Base-by-base conservation (phyloP, 129 eudicot genomes). In the Arctium minus region DNA sequence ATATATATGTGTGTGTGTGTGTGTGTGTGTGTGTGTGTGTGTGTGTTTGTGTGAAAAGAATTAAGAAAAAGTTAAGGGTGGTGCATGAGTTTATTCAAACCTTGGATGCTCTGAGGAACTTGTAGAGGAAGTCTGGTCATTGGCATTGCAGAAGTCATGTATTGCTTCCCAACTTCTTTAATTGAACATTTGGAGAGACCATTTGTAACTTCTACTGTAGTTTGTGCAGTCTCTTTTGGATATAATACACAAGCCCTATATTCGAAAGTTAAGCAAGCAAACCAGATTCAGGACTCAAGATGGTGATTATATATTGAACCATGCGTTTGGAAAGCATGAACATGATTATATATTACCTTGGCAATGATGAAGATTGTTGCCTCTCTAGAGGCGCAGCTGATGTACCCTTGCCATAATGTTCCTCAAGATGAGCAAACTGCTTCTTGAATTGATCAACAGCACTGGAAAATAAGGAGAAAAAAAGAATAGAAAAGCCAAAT, bases 391-490 rank as follows among this genome's bases (percentile, higher is more conserved):
- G 94, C 33, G 91, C 90, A 86, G 87, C 94, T 12, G 87, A 33
- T 64, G 92, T 91, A 67, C 97, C 97, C 56, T 95, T 95, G 74
- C 97, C 96, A 81, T 95, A 95, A 87, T 90, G 98, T 85, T 95
- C 98, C 88, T 95, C 98, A 60, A 95, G 97, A 86, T 89, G 90
- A 40, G 98, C 98, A 91, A 95, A 95, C 86, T 95, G 98, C 87
- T 95, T 95, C 92, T 95, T 95, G 36, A 95, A 95, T 84, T 95
- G 94, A 86, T 95, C 98, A 81, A 95, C 98, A 75, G 98, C 98
- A 91, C 98, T 95, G 92, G 68, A 77, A 3, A 69, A 33, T 0
- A 50, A 37, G 48, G 17, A 39, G 17, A 17, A 73, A 13, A 36
- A 70, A 5, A 0, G 2, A n/a, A 80, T n/a, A 31, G 77, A 13